Percentiles rank a stretch among this genome's conserved stretches.
Conservation (phyloP, 2,329 filamentous ascomycete species). For the Gaeumannomyces tritici region DNA sequence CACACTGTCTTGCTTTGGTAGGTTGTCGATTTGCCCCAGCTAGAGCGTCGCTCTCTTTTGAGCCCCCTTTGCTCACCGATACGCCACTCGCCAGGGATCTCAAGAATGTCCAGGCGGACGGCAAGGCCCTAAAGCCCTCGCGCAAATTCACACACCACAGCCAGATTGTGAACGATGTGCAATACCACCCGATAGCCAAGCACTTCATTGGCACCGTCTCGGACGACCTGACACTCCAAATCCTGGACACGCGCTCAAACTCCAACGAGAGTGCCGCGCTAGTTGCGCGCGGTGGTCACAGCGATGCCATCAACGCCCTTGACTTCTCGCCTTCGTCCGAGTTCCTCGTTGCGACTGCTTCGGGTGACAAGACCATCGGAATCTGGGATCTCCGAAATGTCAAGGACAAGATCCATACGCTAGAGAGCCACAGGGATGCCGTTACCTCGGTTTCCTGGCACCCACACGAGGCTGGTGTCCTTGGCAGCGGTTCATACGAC, state of each 20-base stretch:
- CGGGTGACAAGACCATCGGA: constrained; percentile 88
- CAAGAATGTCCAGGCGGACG: constrained; percentile 60
- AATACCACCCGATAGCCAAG: constrained; percentile 81
- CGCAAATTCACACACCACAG: constrained; percentile 80
- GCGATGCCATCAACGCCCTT: constrained; percentile 90
- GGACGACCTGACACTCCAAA: constrained; percentile 86
- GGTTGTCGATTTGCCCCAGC: constrained; percentile 14
- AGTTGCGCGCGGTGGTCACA: constrained; percentile 64
- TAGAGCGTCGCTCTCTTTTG: background rate
- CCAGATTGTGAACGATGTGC: constrained; percentile 91
- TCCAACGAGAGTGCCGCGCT: constrained; percentile 59
- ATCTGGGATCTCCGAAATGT: constrained; percentile 93
- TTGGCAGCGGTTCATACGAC: constrained; percentile 89
- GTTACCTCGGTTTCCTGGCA: constrained; percentile 95
- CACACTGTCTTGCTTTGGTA: constrained; percentile 86
- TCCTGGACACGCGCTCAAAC: constrained; percentile 72
- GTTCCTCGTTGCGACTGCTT: constrained; percentile 82
- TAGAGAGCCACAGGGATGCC: constrained; percentile 80
- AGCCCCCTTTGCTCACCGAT: background rate
- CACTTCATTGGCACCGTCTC: constrained; percentile 88
- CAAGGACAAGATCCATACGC: constrained; percentile 78
- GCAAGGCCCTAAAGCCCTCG: constrained; percentile 59
- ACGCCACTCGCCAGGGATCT: constrained; percentile 54
- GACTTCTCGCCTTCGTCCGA: constrained; percentile 92
- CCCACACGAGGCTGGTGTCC: constrained; percentile 76